Evolutionary conservation across 768 basidiomycete genomes (phyloP).

Genomic region (Lactarius deliciosus): DNA sequence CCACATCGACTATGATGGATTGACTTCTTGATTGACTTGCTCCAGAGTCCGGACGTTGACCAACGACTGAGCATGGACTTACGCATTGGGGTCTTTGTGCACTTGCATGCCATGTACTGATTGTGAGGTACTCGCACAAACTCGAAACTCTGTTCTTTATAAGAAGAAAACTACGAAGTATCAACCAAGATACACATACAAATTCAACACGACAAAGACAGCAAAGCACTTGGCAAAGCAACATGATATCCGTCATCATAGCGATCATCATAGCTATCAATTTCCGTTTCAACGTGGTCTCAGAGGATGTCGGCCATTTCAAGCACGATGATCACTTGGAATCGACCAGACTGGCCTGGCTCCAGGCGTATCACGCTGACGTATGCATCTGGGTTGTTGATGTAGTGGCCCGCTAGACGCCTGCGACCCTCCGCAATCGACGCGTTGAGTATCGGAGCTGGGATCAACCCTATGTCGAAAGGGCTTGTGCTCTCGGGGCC

Average conservation of each 20-base stretch:
- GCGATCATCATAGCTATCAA: neutral
- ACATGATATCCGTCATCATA: neutral
- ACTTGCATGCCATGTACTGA: too few species aligned
- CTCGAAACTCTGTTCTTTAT: too few species aligned
- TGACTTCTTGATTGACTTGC: too few species aligned
- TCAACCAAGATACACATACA: neutral
- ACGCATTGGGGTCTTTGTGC: too few species aligned
- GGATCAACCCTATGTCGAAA: too few species aligned
- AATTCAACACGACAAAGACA: neutral
- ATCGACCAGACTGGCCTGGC: neutral
- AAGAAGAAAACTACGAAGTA: too few species aligned
- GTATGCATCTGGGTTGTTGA: constrained; percentile 1
- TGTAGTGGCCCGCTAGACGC: constrained; percentile 1
- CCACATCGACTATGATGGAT: too few species aligned
- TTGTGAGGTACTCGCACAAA: too few species aligned
- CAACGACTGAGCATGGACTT: too few species aligned
- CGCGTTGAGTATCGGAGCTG: neutral
- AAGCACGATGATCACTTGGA: constrained; percentile 1
- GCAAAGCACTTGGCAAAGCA: neutral
- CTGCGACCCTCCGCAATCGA: neutral
- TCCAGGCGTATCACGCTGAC: neutral
- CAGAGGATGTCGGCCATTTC: neutral
- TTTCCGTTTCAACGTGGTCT: neutral
- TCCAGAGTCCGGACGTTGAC: too few species aligned
- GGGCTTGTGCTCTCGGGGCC: too few species aligned